Conservation (phyloP, 1,284 basidiomycete genomes). For the Phellopilus nigrolimitatus region DNA sequence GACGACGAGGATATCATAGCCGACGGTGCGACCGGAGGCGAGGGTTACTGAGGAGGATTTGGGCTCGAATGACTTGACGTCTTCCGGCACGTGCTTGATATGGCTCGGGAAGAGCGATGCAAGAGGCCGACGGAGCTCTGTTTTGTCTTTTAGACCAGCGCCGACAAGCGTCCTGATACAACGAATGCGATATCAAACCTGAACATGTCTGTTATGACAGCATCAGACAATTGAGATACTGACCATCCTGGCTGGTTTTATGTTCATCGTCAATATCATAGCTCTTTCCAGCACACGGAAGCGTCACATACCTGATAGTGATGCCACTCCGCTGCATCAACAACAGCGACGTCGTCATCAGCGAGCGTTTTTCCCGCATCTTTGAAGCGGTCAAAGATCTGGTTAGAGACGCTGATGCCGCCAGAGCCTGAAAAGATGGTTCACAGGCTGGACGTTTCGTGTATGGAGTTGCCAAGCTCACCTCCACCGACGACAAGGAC, state of each 20-base stretch:
- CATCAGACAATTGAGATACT: slow-evolving; percentile 23
- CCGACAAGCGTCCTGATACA: slow-evolving; percentile 83
- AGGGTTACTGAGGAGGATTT: slow-evolving; percentile 70
- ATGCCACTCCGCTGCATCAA: slow-evolving; percentile 75
- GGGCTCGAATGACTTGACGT: slow-evolving; percentile 76
- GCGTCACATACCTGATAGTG: slow-evolving; percentile 63
- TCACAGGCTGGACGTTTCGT: background rate
- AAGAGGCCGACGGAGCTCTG: slow-evolving; percentile 64
- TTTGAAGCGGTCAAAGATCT: slow-evolving; percentile 78
- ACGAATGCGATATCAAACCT: slow-evolving; percentile 17
- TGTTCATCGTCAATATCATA: background rate
- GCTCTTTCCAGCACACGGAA: background rate
- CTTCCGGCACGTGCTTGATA: slow-evolving; percentile 70
- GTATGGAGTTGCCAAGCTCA: slow-evolving; percentile 27
- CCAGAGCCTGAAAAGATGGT: slow-evolving; percentile 53
- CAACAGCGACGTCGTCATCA: slow-evolving; percentile 75
- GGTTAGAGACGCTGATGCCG: slow-evolving; percentile 75
- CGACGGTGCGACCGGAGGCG: slow-evolving; percentile 63
- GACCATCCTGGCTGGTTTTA: slow-evolving; percentile 72
- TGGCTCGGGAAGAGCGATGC: slow-evolving; percentile 67
- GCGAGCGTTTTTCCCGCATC: slow-evolving; percentile 62
- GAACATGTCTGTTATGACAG: slow-evolving; percentile 8
- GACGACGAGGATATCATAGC: slow-evolving; percentile 87
- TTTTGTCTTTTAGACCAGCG: slow-evolving; percentile 72
- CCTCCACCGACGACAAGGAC: slow-evolving; percentile 66